Evolutionary conservation across 1,284 basidiomycete species (phyloP).

Genomic region (Rhodofomes roseus): DNA sequence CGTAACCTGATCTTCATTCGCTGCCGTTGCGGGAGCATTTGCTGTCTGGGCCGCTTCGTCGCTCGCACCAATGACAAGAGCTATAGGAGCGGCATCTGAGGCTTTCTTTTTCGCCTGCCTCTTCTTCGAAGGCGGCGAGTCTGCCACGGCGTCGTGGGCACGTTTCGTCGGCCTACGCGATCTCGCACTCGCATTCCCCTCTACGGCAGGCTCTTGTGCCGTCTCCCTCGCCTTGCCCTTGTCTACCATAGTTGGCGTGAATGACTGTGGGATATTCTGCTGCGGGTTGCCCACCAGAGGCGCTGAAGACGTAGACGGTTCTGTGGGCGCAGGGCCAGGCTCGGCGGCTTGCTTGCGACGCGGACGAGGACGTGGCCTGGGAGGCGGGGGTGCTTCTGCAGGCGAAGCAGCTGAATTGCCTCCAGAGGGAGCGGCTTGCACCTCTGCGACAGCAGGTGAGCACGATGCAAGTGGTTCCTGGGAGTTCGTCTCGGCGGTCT

Average conservation of each 20-base stretch:
- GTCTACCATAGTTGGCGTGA: not conserved
- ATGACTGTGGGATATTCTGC: not conserved
- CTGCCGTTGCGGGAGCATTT: too few relatives aligned
- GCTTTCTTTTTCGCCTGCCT: not conserved
- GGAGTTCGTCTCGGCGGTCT: too few relatives aligned
- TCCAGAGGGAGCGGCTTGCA: not conserved
- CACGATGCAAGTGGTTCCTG: too few relatives aligned
- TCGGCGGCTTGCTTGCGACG: constrained; percentile 6
- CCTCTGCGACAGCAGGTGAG: not conserved
- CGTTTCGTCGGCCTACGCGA: constrained; percentile 2
- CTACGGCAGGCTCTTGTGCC: not conserved
- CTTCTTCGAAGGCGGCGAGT: constrained; percentile 1
- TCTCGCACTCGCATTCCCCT: not conserved
- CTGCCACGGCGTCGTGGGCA: not conserved
- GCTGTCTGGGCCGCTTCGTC: too few relatives aligned
- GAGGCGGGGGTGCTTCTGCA: not conserved
- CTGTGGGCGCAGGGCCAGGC: not conserved
- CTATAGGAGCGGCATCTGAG: too few relatives aligned
- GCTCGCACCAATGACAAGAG: too few relatives aligned
- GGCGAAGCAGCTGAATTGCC: too few relatives aligned
- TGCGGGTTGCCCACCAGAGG: not conserved
- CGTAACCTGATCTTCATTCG: too few relatives aligned
- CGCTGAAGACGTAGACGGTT: not conserved
- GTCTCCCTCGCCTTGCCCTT: not conserved
- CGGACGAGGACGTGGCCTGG: constrained; percentile 8